phyloP scores from a whole-genome alignment of 2,329 filamentous ascomycete genomes.

The Curvularia sp. region DNA sequence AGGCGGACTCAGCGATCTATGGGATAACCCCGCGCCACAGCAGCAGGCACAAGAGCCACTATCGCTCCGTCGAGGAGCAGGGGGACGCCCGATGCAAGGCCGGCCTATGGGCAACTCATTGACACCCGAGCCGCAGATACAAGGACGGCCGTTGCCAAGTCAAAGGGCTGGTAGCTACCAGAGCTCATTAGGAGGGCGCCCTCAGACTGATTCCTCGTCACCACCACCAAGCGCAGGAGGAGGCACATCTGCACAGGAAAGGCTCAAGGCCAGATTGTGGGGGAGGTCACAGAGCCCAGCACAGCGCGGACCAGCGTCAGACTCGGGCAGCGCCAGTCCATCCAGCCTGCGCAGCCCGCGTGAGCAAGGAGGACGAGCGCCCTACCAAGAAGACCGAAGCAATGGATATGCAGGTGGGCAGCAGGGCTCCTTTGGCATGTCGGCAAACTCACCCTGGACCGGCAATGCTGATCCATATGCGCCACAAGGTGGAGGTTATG shows the following conservation, averaged over 20 bases:
- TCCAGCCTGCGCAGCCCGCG: conserved; percentile 29
- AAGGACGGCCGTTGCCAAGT: conserved; percentile 70
- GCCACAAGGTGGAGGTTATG: conserved; percentile 29
- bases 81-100: conserved; percentile 44
- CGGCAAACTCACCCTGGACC: conserved; percentile 44
- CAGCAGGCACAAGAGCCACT: conserved; percentile 50
- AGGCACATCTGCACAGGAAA: conserved; percentile 74
- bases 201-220: conserved; percentile 44
- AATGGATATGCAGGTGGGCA: conserved; percentile 40
- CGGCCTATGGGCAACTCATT: conserved; percentile 41
- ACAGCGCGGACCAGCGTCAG: conserved; percentile 35
- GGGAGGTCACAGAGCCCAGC: conserved; percentile 66
- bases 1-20: conserved; percentile 65
- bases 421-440: conserved; percentile 38
- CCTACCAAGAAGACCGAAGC: conserved; percentile 45
- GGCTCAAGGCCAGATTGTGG: conserved; percentile 81
- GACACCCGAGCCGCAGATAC: conserved; percentile 43
- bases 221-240: conserved; percentile 50
- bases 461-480: conserved; percentile 45
- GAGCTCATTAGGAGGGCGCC: conserved; percentile 52
- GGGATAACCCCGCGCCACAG: conserved; percentile 57
- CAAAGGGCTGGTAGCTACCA: conserved; percentile 80
- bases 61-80: conserved; percentile 55
- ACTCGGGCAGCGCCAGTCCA: conserved; percentile 24
- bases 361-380: conserved; percentile 23